A percentile compares a stretch with the other conserved stretches of the same genome.
Conservation (phyloP, 495 filamentous ascomycete species). For the Lasiosphaeris hirsuta region DNA sequence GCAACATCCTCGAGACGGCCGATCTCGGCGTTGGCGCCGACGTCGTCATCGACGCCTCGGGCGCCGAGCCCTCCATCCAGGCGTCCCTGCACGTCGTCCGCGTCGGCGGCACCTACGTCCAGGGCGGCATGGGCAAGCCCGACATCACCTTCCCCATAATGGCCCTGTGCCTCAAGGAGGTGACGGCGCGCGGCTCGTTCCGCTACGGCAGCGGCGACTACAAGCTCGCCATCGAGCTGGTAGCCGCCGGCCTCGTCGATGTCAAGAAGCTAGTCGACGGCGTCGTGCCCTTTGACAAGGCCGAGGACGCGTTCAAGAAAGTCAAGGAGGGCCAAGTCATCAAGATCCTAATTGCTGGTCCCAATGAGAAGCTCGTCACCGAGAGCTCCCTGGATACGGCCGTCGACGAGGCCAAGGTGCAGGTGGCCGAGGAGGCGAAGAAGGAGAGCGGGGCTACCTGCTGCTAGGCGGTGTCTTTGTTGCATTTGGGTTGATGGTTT, state of each 20-base stretch:
- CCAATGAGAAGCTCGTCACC: slow-evolving; percentile 46
- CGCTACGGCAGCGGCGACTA: slow-evolving; percentile 83
- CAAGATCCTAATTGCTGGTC: slow-evolving; percentile 78
- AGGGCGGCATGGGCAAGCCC: slow-evolving; percentile 76
- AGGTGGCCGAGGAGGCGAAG: slow-evolving; percentile 5
- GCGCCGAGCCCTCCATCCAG: slow-evolving; percentile 75
- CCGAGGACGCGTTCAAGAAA: slow-evolving; percentile 74
- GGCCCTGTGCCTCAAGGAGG: slow-evolving; percentile 75
- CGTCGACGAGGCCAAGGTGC: slow-evolving; percentile 7
- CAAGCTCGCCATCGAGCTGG: slow-evolving; percentile 67
- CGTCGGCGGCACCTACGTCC: slow-evolving; percentile 75
- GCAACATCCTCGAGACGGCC: slow-evolving; percentile 47
- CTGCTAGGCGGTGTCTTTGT: slow-evolving; percentile 20
- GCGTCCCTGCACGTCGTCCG: slow-evolving; percentile 66
- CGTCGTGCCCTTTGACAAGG: slow-evolving; percentile 67
- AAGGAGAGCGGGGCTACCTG: slow-evolving; percentile 9
- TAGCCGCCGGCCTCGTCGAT: slow-evolving; percentile 59
- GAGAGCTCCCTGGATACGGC: neutral
- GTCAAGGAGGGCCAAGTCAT: slow-evolving; percentile 75
- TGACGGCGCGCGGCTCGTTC: slow-evolving; percentile 76
- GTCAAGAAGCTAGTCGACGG: slow-evolving; percentile 69
- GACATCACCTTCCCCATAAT: slow-evolving; percentile 82
- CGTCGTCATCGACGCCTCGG: slow-evolving; percentile 78
- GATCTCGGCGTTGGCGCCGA: slow-evolving; percentile 62
- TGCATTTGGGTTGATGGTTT: neutral